Evolutionary conservation across 805 yeast species (phyloP).

Genomic region (Ogataea haglerorum): DNA sequence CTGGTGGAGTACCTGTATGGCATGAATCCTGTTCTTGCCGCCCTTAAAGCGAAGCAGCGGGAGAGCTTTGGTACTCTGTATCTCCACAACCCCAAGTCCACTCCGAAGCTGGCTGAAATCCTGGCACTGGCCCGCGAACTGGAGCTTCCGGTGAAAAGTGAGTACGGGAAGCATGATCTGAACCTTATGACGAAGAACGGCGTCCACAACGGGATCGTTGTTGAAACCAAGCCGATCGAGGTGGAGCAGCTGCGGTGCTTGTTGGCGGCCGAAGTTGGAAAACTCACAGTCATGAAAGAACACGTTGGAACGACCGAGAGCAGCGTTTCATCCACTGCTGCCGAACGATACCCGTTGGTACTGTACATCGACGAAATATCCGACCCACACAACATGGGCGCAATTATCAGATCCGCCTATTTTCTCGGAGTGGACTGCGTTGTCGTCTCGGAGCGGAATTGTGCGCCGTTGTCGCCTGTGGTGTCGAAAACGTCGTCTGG

Average conservation of each 20-base stretch:
- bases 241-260: conserved; percentile 31
- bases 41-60: conserved; percentile 55
- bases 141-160: conserved; percentile 35
- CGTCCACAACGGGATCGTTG: conserved; percentile 77
- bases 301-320: conserved; percentile 4
- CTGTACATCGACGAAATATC: conserved; percentile 73
- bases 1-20: conserved; percentile 72
- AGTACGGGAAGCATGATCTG: conserved; percentile 46
- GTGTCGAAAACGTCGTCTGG: conserved; percentile 84
- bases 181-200: conserved; percentile 61
- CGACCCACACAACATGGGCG: conserved; percentile 88
- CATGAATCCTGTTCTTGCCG: conserved; percentile 70
- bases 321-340: not conserved
- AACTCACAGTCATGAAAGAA: conserved; percentile 20
- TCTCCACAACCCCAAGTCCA: conserved; percentile 37
- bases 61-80: conserved; percentile 48
- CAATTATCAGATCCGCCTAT: conserved; percentile 74
- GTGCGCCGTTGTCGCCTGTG: conserved; percentile 72
- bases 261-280: conserved; percentile 14
- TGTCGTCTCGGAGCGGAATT: conserved; percentile 62
- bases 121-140: conserved; percentile 42
- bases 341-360: conserved; percentile 56
- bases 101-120: conserved; percentile 38
- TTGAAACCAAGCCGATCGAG: conserved; percentile 58
- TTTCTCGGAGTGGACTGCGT: conserved; percentile 81